Base-by-base conservation (phyloP, 2,329 filamentous ascomycete genomes). In the Cordyceps fumosorosea region DNA sequence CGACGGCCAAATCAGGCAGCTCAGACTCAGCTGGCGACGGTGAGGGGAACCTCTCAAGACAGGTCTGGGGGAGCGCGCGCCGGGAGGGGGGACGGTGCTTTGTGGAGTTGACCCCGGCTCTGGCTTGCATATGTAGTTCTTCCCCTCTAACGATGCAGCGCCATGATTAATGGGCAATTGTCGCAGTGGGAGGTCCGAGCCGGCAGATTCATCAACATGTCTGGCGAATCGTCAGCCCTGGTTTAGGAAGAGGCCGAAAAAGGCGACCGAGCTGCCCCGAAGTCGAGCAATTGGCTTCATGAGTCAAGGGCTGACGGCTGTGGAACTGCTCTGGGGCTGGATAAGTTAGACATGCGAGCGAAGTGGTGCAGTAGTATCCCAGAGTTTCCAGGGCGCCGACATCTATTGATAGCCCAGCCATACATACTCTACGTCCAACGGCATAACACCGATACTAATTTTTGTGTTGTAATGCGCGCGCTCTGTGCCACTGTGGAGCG, bases 71-170 rank as follows among this genome's bases (percentile, higher is more conserved):
- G 29, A 29, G 29, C 29, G 29, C 22, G 58, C n/a, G 40, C n/a
- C 34, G 34, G 34, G 34, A 37, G 34, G 34, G 34, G 34, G 34
- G 10, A 37, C 8, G 29, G 8, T 32, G 29, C 48, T 32, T 37
- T 12, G 57, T 55, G 50, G 58, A 48, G 50, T 37, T 54, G 26
- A 37, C 50, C 58, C 58, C 42, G 37, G 51, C 42, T 47, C 40
- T 34, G 37, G 34, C 40, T 24, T 53, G 34, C 47, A 53, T 29
- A 32, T 32, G 29, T 37, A 12, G 34, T 37, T 10, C 8, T 37
- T 34, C 34, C 11, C 11, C 5, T 24, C 14, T 26, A 48, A 8
- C 20, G 11, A 32, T 56, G 54, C 42, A 22, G 10, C n/a, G 3
- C 40, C 14, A 50, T 22, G 29, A 48, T 51, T 24, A 48, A 48